Evolutionary conservation across 2,329 filamentous ascomycete species (phyloP).

Genomic region (Dothideomycetidae sp.): DNA sequence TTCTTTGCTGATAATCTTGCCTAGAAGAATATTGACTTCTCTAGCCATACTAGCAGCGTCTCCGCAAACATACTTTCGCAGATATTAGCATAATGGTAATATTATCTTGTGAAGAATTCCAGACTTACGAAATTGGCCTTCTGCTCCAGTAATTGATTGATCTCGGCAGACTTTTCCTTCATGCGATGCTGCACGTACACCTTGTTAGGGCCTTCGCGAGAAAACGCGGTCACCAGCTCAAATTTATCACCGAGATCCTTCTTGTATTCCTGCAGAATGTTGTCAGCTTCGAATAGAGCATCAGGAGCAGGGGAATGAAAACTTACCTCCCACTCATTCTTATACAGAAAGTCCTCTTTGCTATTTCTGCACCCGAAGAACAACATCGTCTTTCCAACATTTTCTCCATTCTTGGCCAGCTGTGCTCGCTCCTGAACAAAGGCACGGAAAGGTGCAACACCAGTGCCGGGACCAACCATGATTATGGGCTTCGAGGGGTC

Average conservation of each 20-base stretch:
- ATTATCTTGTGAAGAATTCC: too few species aligned
- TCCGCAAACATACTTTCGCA: slow-evolving; percentile 71
- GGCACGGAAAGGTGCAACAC: slow-evolving; percentile 88
- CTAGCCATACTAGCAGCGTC: slow-evolving; percentile 72
- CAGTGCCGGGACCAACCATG: slow-evolving; percentile 90
- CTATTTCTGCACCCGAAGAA: slow-evolving; percentile 91
- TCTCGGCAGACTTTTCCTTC: slow-evolving; percentile 64
- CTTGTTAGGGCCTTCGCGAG: slow-evolving; percentile 73
- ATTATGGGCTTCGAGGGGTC: slow-evolving; percentile 89
- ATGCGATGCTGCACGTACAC: slow-evolving; percentile 94
- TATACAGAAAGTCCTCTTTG: slow-evolving; percentile 85
- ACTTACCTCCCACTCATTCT: slow-evolving; percentile 82
- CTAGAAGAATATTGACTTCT: slow-evolving; percentile 53
- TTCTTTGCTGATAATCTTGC: slow-evolving; percentile 72
- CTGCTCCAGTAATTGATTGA: slow-evolving; percentile 77
- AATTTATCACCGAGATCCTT: slow-evolving; percentile 75
- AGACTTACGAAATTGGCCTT: slow-evolving; percentile 57
- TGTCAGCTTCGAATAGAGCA: slow-evolving; percentile 3
- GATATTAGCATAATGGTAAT: too few species aligned
- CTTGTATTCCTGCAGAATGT: slow-evolving; percentile 54
- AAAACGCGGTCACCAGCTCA: slow-evolving; percentile 85
- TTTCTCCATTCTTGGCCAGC: slow-evolving; percentile 62
- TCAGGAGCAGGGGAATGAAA: slow-evolving; percentile 1
- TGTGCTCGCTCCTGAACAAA: slow-evolving; percentile 90
- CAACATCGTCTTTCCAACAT: slow-evolving; percentile 73